Conservation (phyloP, 148 eudicot species). For the Vaccinium corymbosum region DNA sequence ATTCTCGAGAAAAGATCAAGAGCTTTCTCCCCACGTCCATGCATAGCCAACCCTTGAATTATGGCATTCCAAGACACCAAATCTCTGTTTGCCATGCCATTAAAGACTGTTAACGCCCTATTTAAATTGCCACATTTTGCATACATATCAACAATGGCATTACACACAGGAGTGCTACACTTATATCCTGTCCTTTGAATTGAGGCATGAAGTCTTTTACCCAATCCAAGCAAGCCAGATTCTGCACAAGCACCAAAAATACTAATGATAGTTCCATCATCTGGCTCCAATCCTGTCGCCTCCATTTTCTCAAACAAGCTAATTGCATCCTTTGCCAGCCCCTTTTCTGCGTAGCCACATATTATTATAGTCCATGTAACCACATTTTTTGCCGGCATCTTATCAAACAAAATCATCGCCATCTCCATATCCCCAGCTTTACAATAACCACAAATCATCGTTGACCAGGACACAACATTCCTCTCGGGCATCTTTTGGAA, state of each 20-base stretch:
- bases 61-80: constrained; percentile 82
- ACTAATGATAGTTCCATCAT: constrained; percentile 66
- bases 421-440: constrained; percentile 61
- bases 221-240: constrained; percentile 60
- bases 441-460: no score
- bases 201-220: constrained; percentile 22
- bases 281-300: constrained; percentile 43
- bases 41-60: constrained; percentile 82
- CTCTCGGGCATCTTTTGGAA: constrained; percentile 24
- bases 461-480: no score
- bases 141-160: constrained; percentile 88
- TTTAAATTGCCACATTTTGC: constrained; percentile 68
- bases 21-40: constrained; percentile 72
- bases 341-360: constrained; percentile 75
- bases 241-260: constrained; percentile 72
- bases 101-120: constrained; percentile 49
- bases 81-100: constrained; percentile 57
- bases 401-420: constrained; percentile 75
- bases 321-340: constrained; percentile 68
- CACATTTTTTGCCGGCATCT: constrained; percentile 76
- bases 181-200: constrained; percentile 34
- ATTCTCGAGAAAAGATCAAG: constrained; percentile 57
- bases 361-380: constrained; percentile 87
- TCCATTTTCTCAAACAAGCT: constrained; percentile 57
- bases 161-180: constrained; percentile 44